Percentiles rank a stretch among this genome's conserved stretches.
These are phyloP conservation scores for Backusella psychrophila DNA, from an alignment of 192 early-diverging fungal genomes.

Conservation along the genomic window DNA sequence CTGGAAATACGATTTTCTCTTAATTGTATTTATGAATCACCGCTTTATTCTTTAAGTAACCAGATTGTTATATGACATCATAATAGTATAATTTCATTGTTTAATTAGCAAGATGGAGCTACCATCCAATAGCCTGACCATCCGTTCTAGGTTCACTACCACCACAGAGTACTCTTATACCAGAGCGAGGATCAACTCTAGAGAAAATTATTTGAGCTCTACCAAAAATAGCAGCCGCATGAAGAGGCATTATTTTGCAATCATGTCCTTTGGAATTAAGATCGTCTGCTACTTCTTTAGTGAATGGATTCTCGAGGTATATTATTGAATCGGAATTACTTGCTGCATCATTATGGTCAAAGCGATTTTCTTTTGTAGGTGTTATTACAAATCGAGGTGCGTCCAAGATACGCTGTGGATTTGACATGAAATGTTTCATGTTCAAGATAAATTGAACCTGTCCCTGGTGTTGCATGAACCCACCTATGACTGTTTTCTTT, in stretches of 20 bases:
- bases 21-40: too few relatives aligned
- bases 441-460: conserved; percentile 76
- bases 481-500: conserved; percentile 63
- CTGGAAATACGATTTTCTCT: too few relatives aligned
- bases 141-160: conserved; percentile 58
- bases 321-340: conserved; percentile 29
- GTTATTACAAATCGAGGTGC: conserved; percentile 60
- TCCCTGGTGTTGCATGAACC: conserved; percentile 81
- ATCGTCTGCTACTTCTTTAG: conserved; percentile 30
- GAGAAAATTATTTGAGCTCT: conserved; percentile 68
- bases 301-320: conserved; percentile 61
- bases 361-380: conserved; percentile 25
- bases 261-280: conserved; percentile 59
- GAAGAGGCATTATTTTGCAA: conserved; percentile 39
- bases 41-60: too few relatives aligned
- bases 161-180: conserved; percentile 41
- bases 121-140: conserved; percentile 54
- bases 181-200: conserved; percentile 35
- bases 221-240: conserved; percentile 47
- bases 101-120: background rate
- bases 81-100: too few relatives aligned
- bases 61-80: too few relatives aligned
- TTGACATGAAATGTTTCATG: conserved; percentile 51
- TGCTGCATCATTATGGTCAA: conserved; percentile 1
- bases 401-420: conserved; percentile 67